Base-by-base conservation (phyloP, 2,329 filamentous ascomycete species). In the Aspergillus awamori region DNA sequence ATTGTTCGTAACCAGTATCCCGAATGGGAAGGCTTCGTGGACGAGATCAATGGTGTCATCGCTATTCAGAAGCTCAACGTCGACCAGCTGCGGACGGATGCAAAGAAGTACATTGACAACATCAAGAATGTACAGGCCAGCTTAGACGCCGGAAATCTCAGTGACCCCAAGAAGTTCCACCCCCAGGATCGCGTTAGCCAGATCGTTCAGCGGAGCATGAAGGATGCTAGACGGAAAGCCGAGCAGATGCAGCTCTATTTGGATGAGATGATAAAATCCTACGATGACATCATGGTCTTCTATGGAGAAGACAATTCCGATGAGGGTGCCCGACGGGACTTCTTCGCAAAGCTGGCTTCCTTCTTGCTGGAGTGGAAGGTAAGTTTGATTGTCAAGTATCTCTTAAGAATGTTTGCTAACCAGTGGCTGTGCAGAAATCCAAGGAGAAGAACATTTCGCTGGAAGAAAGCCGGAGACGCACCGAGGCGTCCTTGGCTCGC, bases 161-260 rank as follows among this genome's bases (percentile, higher is more conserved):
- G 92, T 74, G 95, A 99, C 74, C 90, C 94, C 48, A 97, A 95
- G 83, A 96, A 94, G 71, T 99, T 99, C 83, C 95, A 99, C 74
- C 94, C 95, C 17, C 92, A 98, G 78, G 95, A 99, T 76, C 91
- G 95, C 63, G 93, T 98, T 47, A 90, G 89, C 64, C 91, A 96
- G 77, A 85, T 98, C 36, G 93, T 97, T 58, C 92, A 97, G 78
- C 86, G 94, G 55, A 89, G 86, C 67, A 98, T 99, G 94, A 98
- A 97, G 81, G 95, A 99, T 67, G 95, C 95, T 20, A 84, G 95
- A 64, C 86, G 94, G 70, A 99, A 98, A 82, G 93, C 95, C 2
- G 94, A 97, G 77, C 95, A 98, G 80, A 90, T 98, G 88, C 86
- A 92, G 73, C 82, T 98, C 22, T 97, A 96, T 76, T 81, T 98